Evolutionary conservation across 208 protist species (phyloP), one percentile per base, ranked within the genome.

Genomic region (Leishmania lainsoni): DNA sequence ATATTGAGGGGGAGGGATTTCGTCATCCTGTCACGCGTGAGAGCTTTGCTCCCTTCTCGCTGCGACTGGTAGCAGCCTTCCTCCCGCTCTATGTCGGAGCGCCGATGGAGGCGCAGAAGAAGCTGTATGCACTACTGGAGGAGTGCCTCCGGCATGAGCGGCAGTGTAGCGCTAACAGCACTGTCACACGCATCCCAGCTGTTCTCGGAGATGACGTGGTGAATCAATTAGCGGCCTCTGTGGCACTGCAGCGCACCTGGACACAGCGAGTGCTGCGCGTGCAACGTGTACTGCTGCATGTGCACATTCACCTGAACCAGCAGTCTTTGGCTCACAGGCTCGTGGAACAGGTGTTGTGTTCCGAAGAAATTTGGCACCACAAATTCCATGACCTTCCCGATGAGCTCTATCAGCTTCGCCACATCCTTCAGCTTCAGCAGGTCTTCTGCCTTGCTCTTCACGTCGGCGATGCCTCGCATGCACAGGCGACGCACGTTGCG

Each of bases 21-120:
- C 76, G 86, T 1, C 80, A 93, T 76, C 86, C 91, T 6, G 73
- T 56, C 51, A 95, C 89, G 39, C 59, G 75, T 2, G 88, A 94
- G 75, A 92, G 87, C 79, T 79, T 95, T 45, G 93, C 88, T 26
- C 94, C 94, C 20, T 97, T 97, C 86, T 97, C 94, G 0, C 83
- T 97, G 45, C 88, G 88, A 17, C 90, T 96, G 83, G 70, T 96
- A 29, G 78, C 84, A 0, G 93, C 92, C 22, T 74, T 95, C 61
- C 63, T 97, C 52, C 94, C 94, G 26, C 76, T 88, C 63, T 93
- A 96, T 66, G 78, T 87, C 10, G 90, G 89, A n/a, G 85, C 83
- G 56, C 59, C 85, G 3, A 91, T 86, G 76, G 91, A 93, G 65
- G 84, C 93, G 5, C 88, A 93, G 76, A 79, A 87, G 17, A 85